A percentile compares a stretch with the other conserved stretches of the same genome.
These are phyloP conservation scores for Saprolegnia diclina DNA, from an alignment of 352 stramenopile genomes.

Conservation along the genomic window DNA sequence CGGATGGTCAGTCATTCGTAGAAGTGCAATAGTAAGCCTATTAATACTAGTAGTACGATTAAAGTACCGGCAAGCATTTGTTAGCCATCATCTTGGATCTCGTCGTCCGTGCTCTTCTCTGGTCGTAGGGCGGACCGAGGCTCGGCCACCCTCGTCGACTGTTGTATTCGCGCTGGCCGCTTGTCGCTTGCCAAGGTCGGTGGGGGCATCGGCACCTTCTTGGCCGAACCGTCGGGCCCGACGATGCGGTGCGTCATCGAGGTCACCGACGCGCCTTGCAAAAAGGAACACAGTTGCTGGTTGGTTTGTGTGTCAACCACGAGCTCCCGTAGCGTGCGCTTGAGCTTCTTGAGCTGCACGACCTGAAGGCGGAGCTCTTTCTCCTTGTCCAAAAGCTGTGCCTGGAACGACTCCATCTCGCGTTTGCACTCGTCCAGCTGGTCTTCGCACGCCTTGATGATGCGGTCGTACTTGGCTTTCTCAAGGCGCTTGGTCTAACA, in stretches of 20 bases:
- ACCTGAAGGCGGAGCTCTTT: slow-evolving; percentile 54
- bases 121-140: too few relatives aligned
- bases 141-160: neutral
- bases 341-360: slow-evolving; percentile 70
- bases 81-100: too few relatives aligned
- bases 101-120: too few relatives aligned
- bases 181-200: neutral
- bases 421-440: slow-evolving; percentile 40
- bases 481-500: slow-evolving; percentile 37
- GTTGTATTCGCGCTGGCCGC: slow-evolving; percentile 5
- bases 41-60: too few relatives aligned
- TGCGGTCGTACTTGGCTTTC: slow-evolving; percentile 44
- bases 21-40: too few relatives aligned
- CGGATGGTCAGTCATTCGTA: too few relatives aligned
- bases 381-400: slow-evolving; percentile 50
- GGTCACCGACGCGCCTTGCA: neutral
- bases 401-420: slow-evolving; percentile 47
- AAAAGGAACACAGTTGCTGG: slow-evolving; percentile 34
- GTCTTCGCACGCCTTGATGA: slow-evolving; percentile 38
- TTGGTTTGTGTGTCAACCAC: slow-evolving; percentile 46
- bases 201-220: slow-evolving; percentile 18
- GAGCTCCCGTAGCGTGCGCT: slow-evolving; percentile 54
- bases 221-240: neutral
- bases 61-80: too few relatives aligned
- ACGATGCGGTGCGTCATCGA: neutral